These are phyloP conservation scores for Wickerhamiella alocasiicola DNA, from an alignment of 805 yeast species.

Conservation along the genomic window DNA sequence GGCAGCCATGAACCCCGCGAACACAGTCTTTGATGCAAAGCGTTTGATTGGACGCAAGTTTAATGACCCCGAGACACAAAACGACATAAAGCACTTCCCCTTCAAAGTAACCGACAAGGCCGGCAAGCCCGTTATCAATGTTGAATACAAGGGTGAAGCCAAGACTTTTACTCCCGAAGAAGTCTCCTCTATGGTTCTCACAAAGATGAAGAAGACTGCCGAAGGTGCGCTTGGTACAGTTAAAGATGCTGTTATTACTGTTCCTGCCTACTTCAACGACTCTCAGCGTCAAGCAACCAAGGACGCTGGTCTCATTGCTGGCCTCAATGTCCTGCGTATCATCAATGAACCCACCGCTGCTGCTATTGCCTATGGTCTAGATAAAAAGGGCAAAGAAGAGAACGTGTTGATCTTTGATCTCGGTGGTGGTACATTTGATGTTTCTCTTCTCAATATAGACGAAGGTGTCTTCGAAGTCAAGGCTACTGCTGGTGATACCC, in stretches of 20 bases:
- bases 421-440: conserved; percentile 99
- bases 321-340: too few relatives aligned
- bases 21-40: too few relatives aligned
- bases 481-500: conserved; percentile 86
- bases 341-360: conserved; percentile 98
- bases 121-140: conserved; percentile 81
- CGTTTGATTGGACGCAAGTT: too few relatives aligned
- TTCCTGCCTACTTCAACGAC: too few relatives aligned
- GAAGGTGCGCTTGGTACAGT: conserved; percentile 83
- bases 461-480: conserved; percentile 96
- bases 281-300: conserved; percentile 98
- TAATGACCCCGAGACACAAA: too few relatives aligned
- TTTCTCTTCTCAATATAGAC: conserved; percentile 79
- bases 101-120: conserved; percentile 61
- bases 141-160: conserved; percentile 77
- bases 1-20: too few relatives aligned
- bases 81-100: too few relatives aligned
- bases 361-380: conserved; percentile 95
- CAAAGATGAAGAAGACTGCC: conserved; percentile 91
- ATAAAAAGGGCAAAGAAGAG: conserved; percentile 59
- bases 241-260: conserved; percentile 81
- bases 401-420: conserved; percentile 83
- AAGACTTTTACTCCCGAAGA: conserved; percentile 88
- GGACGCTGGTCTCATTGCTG: conserved; percentile 96
- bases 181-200: conserved; percentile 77